Evolutionary conservation across 2,329 filamentous ascomycete genomes (phyloP), one percentile per base, ranked within the genome.

Genomic region (Penicillium sp.): DNA sequence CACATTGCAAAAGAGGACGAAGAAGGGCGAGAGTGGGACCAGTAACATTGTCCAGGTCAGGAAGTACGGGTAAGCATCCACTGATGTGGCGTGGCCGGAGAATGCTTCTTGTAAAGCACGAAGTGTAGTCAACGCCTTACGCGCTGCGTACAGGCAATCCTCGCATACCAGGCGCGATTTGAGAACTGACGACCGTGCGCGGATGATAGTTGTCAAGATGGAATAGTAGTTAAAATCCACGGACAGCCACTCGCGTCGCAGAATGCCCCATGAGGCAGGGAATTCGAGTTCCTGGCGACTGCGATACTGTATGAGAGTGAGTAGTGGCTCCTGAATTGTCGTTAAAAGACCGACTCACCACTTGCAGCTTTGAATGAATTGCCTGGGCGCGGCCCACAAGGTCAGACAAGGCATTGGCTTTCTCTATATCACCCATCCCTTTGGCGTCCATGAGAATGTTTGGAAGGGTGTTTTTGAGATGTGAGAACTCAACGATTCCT

Each of bases 151-250:
- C n/a, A 68, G 56, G 52, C 66, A 68, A 17, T 67, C 59, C 45
- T 68, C 65, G 22, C 65, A 68, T 15, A 68, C 60, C 6, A 67
- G 28, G 2, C 66, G 65, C n/a, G 66, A 68, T 49, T 68, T 68
- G 10, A 68, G 58, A 5, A 66, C 66, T 2, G 66, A 65, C 5
- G 66, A 68, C 20, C 65, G 62, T 17, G 65, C 63, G 37, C 62
- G 63, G 28, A 68, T 66, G 14, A 68, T 63, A n/a, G 66, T 67
- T 6, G 66, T 66, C 6, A 65, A 45, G 25, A 64, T 20, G 2
- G 65, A 67, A 38, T 67, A 68, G 54, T 68, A 67, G 49, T 67
- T 68, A 43, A 67, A 68, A 28, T 68, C 65, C 54, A 66, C 59
- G 11, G 66, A 65, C 17, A 66, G 57, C 66, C 66, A 68, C 22